These are phyloP conservation scores for Fusarium albidum DNA, from an alignment of 2,329 filamentous ascomycete species.

Conservation along the genomic window DNA sequence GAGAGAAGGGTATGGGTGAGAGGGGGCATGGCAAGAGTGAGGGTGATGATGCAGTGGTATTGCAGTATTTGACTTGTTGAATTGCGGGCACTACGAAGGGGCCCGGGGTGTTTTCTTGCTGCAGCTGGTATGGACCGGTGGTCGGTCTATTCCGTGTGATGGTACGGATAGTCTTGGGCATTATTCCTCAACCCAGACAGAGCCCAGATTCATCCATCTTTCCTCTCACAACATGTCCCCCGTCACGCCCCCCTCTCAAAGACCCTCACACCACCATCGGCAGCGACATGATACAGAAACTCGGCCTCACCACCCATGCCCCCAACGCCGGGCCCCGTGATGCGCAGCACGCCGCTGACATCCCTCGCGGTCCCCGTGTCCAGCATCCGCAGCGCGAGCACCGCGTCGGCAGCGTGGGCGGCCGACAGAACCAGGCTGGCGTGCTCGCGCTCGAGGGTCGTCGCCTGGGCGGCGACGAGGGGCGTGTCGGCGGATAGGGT, in stretches of 20 bases:
- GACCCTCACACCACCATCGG: constrained; percentile 81
- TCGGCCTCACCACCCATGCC: constrained; percentile 67
- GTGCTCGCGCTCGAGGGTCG: constrained; percentile 74
- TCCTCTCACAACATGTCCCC: too few species aligned
- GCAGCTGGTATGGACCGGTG: too few species aligned
- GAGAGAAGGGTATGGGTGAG: background rate
- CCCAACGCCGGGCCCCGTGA: constrained; percentile 61
- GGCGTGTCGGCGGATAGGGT: constrained; percentile 78
- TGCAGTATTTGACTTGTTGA: too few species aligned
- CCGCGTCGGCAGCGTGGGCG: constrained; percentile 77
- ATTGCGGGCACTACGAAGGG: too few species aligned
- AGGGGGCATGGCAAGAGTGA: too few species aligned
- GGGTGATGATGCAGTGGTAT: too few species aligned
- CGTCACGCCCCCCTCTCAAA: constrained; percentile 75
- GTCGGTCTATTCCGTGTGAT: too few species aligned
- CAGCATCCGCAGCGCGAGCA: constrained; percentile 77
- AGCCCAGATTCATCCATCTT: too few species aligned
- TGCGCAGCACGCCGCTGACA: constrained; percentile 85
- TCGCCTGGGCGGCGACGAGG: constrained; percentile 67
- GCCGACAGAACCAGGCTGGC: constrained; percentile 74
- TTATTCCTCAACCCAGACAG: too few species aligned
- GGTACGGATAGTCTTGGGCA: too few species aligned
- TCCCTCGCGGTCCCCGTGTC: constrained; percentile 91
- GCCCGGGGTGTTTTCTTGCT: too few species aligned
- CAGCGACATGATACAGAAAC: constrained; percentile 80